phyloP scores from a whole-genome alignment of 148 eudicot species.

The Fagopyrum homotropicum region DNA sequence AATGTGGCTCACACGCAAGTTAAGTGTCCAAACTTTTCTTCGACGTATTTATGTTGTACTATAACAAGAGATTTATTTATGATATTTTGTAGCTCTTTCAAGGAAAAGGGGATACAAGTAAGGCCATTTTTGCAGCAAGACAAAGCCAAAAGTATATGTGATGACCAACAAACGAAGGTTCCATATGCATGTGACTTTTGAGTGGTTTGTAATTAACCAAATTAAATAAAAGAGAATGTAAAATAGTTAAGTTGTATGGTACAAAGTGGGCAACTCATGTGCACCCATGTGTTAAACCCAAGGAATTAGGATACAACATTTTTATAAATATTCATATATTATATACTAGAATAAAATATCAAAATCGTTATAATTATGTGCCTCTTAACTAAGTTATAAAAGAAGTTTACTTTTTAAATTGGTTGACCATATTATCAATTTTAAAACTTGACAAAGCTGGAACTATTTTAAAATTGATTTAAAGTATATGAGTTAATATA shows the following conservation, averaged over 20 bases:
- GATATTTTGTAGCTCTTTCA: not conserved
- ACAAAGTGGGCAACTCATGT: constrained; percentile 4
- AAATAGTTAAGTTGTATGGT: not conserved
- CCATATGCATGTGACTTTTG: not conserved
- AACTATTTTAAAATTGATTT: too few species aligned
- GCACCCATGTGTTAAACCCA: not conserved
- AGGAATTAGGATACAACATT: too few species aligned
- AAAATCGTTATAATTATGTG: too few species aligned
- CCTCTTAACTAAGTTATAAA: too few species aligned
- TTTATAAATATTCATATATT: too few species aligned
- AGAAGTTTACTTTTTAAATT: too few species aligned
- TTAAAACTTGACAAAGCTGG: too few species aligned
- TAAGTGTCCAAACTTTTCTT: not conserved
- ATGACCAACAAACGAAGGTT: not conserved
- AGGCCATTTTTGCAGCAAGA: not conserved
- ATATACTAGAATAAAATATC: too few species aligned
- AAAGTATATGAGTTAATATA: too few species aligned
- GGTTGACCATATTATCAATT: too few species aligned
- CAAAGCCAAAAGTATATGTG: not conserved
- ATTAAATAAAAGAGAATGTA: not conserved
- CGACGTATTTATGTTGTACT: not conserved
- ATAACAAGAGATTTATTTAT: not conserved
- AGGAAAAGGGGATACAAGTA: not conserved
- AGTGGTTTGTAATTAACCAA: not conserved
- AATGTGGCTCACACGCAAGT: not conserved